Base-by-base conservation (phyloP, 2,329 filamentous ascomycete genomes). In the Albophoma yamanashiensis region DNA sequence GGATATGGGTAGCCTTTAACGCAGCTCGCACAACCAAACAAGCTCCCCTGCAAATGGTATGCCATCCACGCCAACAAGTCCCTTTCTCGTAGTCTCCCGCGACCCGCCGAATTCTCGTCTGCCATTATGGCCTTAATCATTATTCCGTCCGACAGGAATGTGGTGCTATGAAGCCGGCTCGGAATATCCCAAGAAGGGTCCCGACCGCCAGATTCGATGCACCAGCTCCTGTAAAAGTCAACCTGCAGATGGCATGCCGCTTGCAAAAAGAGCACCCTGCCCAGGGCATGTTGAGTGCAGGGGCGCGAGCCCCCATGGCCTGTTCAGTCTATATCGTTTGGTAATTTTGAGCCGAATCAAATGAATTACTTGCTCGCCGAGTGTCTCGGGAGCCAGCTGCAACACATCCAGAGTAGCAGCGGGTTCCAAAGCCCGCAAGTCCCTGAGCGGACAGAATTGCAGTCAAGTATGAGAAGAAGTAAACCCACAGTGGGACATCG, bases 321-420 rank as follows among this genome's bases (percentile, higher is more conserved):
- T 70, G 64, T 72, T 69, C 69, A 73, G 61, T 69, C 71, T 74
- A 71, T 72, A 73, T 71, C 64, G 67, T 64, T 66, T 66, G 66
- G 68, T 67, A 64, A 66, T 64, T 63, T 67, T 64, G 63, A 63
- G 62, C 55, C 59, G 45, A 60, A 34, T 43, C 62, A 61, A 64
- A 63, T 59, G 60, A 62, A 62, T n/a, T 65, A 58, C 63, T 57
- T 57, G 55, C 65, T 66, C 65, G 27, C 38, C 55, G 55, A 43
- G 39, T 62, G 68, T 70, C 63, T 65, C 65, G 58, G 63, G 62
- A 39, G 63, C 64, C 31, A n/a, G 31, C 50, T 53, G 31, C 31
- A 31, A 53, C 17, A 22, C 27, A 36, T 22, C 27, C 3, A 12
- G 27, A 36, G 50, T 53, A 4, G 31, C 31, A 34, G 50, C 31